These are phyloP conservation scores for Aspergillus awamori DNA, from an alignment of 2,329 filamentous ascomycete species.

Conservation along the genomic window DNA sequence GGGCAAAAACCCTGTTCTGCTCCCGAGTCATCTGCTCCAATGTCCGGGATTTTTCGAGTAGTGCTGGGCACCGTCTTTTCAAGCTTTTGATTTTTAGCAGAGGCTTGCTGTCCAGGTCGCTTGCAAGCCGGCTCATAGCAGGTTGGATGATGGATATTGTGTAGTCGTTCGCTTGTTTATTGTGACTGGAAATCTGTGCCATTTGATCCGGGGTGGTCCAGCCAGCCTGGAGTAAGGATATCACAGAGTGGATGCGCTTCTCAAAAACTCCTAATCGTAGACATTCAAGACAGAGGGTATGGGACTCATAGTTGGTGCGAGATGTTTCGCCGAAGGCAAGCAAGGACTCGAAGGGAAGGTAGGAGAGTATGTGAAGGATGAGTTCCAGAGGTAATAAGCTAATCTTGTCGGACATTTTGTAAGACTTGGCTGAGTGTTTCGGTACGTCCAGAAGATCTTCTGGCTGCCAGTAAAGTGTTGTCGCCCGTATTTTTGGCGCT, in stretches of 20 bases:
- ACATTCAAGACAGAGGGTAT: constrained; percentile 31
- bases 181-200: neutral
- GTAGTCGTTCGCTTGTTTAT: constrained; percentile 14
- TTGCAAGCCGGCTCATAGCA: neutral
- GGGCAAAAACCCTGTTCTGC: constrained; percentile 31
- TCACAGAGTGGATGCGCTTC: constrained; percentile 34
- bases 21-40: constrained; percentile 25
- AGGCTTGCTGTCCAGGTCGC: neutral
- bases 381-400: constrained; percentile 35
- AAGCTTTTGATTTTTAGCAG: constrained; percentile 1
- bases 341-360: constrained; percentile 33
- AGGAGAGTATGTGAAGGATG: constrained; percentile 34
- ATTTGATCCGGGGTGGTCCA: constrained; percentile 28
- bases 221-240: constrained; percentile 34
- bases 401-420: constrained; percentile 23
- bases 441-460: neutral
- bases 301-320: constrained; percentile 30
- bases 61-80: neutral
- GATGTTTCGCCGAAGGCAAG: constrained; percentile 38
- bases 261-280: constrained; percentile 39
- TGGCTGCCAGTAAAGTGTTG: neutral
- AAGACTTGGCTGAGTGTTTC: neutral
- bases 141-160: constrained; percentile 23
- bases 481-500: neutral
- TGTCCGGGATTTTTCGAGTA: constrained; percentile 10